Conservation (phyloP, 805 yeast genomes). For the Schwanniomyces yamadae region DNA sequence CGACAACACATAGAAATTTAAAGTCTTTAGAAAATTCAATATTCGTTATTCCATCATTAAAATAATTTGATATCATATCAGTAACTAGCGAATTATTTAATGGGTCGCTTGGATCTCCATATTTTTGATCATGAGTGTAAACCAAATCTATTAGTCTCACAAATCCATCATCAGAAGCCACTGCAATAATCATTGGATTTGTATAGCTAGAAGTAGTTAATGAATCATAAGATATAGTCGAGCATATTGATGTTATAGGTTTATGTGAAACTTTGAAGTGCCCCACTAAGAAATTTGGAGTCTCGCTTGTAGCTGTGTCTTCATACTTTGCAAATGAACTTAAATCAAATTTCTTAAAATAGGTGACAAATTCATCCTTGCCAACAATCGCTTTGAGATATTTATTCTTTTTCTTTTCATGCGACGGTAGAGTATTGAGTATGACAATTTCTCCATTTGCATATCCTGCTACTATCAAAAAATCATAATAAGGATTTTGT, state of each 20-base stretch:
- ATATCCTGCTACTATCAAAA: conserved; percentile 56
- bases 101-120: conserved; percentile 22
- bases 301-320: conserved; percentile 5
- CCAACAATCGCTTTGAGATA: conserved; percentile 19
- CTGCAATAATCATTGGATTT: conserved; percentile 46
- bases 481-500: conserved; percentile 36
- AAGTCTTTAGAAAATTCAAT: conserved; percentile 49
- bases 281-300: conserved; percentile 36
- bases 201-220: conserved; percentile 7
- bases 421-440: conserved; percentile 42
- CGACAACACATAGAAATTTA: conserved; percentile 47
- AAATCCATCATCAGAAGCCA: conserved; percentile 68
- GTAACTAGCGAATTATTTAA: conserved; percentile 28
- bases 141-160: conserved; percentile 55
- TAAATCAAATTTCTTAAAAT: conserved; percentile 35
- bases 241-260: conserved; percentile 51
- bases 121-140: conserved; percentile 26
- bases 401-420: conserved; percentile 6
- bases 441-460: conserved; percentile 60
- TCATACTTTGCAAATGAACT: conserved; percentile 21
- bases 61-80: conserved; percentile 63
- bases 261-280: conserved; percentile 62
- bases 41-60: conserved; percentile 58
- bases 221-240: conserved; percentile 24
- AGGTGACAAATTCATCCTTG: conserved; percentile 33